Conservation (phyloP, 2,329 filamentous ascomycete genomes). For the Aspergillus ochraceus region DNA sequence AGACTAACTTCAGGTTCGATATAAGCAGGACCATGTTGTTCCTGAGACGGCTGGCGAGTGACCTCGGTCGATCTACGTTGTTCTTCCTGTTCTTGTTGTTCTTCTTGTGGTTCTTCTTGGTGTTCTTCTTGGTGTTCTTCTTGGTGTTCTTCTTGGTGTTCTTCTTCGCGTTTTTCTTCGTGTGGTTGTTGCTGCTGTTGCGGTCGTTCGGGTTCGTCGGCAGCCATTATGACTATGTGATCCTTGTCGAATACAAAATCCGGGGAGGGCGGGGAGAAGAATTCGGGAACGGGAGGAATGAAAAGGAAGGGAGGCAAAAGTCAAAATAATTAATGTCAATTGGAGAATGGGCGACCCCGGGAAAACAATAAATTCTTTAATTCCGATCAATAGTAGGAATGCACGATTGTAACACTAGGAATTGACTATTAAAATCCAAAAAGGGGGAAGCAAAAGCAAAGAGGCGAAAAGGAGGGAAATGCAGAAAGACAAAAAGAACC, state of each 20-base stretch:
- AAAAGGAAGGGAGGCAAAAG: neutral
- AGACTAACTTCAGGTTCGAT: constrained; percentile 30
- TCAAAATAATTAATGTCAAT: neutral
- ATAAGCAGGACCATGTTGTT: constrained; percentile 9
- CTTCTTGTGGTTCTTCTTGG: no score
- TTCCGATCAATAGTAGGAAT: neutral
- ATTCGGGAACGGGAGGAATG: no score
- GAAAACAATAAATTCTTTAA: neutral
- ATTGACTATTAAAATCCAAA: neutral
- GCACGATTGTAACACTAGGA: no score
- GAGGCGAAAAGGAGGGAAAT: neutral
- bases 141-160: no score
- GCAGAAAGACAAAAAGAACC: neutral
- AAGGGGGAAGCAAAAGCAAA: neutral
- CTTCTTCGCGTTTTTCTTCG: no score
- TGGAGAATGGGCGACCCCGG: neutral
- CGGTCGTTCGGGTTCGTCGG: no score
- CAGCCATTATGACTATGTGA: no score
- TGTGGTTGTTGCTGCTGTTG: no score
- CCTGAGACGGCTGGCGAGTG: neutral
- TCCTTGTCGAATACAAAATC: no score
- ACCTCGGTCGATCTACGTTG: neutral
- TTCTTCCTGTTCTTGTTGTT: neutral
- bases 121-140: no score
- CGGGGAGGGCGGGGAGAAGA: no score